Evolutionary conservation across 2,329 filamentous ascomycete genomes (phyloP).

Genomic region (Pestalotiopsis sp.): DNA sequence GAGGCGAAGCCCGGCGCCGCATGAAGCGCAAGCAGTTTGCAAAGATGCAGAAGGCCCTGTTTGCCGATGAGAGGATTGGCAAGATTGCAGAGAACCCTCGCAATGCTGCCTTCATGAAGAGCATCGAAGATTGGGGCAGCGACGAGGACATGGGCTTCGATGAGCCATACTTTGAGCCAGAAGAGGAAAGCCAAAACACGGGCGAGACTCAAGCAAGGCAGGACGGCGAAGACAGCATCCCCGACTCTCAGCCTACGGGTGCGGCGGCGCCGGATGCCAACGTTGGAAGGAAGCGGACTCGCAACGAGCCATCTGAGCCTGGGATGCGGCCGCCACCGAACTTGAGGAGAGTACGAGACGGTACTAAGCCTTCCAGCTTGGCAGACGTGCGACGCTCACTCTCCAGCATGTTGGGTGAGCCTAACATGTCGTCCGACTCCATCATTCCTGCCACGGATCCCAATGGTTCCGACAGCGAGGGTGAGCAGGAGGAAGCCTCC

Average conservation of each 20-base stretch:
- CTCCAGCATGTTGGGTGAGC: conserved; percentile 78
- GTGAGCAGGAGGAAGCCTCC: conserved; percentile 52
- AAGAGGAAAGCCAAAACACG: conserved; percentile 28
- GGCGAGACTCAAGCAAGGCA: conserved; percentile 19
- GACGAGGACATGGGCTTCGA: conserved; percentile 80
- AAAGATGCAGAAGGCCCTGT: conserved; percentile 86
- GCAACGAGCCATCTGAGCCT: conserved; percentile 25
- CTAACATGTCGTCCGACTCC: conserved; percentile 38
- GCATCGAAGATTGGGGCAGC: conserved; percentile 79
- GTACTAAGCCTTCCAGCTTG: conserved; percentile 72
- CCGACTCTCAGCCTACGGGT: conserved; percentile 52
- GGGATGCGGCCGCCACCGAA: conserved; percentile 57
- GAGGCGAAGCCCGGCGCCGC: conserved; percentile 73
- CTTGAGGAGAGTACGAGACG: conserved; percentile 62
- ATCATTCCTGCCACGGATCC: conserved; percentile 48
- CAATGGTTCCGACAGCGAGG: conserved; percentile 54
- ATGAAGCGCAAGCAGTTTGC: conserved; percentile 87
- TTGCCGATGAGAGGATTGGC: conserved; percentile 86
- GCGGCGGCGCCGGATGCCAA: conserved; percentile 38
- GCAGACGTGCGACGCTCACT: conserved; percentile 83
- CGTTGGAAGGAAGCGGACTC: conserved; percentile 31
- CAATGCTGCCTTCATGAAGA: conserved; percentile 85
- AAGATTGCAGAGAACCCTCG: conserved; percentile 89
- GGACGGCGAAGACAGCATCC: conserved; percentile 35
- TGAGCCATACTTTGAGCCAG: conserved; percentile 49